phyloP scores from a whole-genome alignment of 164 flowering plant genomes.

The Piper betle region DNA sequence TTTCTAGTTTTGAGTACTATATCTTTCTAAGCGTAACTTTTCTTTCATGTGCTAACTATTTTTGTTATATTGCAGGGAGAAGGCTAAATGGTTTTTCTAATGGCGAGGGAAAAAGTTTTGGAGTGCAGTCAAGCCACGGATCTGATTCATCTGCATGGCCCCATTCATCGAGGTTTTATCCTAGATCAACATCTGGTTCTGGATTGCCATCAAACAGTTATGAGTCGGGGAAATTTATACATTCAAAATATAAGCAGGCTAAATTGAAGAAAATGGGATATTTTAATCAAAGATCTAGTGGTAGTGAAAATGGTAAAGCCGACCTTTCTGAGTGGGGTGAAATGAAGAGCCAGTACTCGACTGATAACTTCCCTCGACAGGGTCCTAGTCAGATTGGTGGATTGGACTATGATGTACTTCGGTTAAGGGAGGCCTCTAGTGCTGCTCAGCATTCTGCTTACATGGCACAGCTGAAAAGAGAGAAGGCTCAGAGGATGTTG shows the following conservation, averaged over 20 bases:
- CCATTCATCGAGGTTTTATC: conserved; percentile 40
- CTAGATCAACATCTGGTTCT: conserved; percentile 28
- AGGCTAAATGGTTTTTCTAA: conserved; percentile 2
- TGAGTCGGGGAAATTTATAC: conserved; percentile 37
- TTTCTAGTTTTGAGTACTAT: no score
- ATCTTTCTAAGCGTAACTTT: not conserved
- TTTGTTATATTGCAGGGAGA: not conserved
- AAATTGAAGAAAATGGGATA: conserved; percentile 44
- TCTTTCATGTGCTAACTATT: not conserved
- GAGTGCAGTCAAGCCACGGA: not conserved
- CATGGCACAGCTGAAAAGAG: conserved; percentile 76
- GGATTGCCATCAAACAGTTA: conserved; percentile 35
- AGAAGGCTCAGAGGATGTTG: conserved; percentile 64
- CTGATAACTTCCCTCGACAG: conserved; percentile 25
- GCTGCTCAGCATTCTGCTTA: conserved; percentile 66
- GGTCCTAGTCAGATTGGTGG: conserved; percentile 30
- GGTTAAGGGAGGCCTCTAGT: conserved; percentile 70
- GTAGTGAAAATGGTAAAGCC: conserved; percentile 38
- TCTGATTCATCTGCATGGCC: conserved; percentile 45
- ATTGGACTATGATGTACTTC: conserved; percentile 63
- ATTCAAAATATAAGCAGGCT: conserved; percentile 26
- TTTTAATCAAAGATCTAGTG: conserved; percentile 22
- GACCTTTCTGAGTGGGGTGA: conserved; percentile 37
- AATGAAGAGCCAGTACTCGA: conserved; percentile 21
- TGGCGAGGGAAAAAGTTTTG: not conserved